Conservation (phyloP, 805 yeast genomes). For the Starmerella bombicola region DNA sequence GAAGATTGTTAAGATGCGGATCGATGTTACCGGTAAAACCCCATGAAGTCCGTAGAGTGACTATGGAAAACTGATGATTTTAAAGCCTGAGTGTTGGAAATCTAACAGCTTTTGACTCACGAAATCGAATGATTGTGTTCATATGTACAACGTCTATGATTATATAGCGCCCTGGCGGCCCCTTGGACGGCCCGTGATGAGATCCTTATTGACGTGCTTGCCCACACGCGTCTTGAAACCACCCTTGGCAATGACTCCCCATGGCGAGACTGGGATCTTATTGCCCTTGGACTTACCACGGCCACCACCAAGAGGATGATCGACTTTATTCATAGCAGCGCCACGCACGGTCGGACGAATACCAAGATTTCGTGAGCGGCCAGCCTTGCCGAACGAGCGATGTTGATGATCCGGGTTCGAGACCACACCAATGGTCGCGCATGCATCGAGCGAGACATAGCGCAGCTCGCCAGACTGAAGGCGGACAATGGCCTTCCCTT, state of each 20-base stretch:
- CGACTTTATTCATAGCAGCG: conserved; percentile 93
- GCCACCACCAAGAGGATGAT: conserved; percentile 99
- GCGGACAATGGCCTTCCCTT: conserved; percentile 60
- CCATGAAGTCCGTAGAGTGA: no score
- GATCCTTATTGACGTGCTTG: conserved; percentile 67
- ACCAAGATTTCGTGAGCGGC: conserved; percentile 84
- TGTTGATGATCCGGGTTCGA: conserved; percentile 90
- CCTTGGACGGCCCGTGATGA: conserved; percentile 86
- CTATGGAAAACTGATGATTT: no score
- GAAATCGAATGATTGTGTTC: no score
- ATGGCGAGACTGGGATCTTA: conserved; percentile 84
- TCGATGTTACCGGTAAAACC: no score
- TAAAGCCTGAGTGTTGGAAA: no score
- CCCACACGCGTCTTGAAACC: conserved; percentile 89
- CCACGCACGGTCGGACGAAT: conserved; percentile 94
- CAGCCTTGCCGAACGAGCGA: conserved; percentile 88
- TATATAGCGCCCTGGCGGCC: conserved; percentile 34
- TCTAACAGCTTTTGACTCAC: no score
- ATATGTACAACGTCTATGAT: no score
- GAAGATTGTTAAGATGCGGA: no score
- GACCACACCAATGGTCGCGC: conserved; percentile 88
- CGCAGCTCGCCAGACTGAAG: conserved; percentile 90
- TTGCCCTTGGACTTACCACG: conserved; percentile 98
- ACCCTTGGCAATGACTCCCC: conserved; percentile 90
- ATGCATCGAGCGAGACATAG: conserved; percentile 69